phyloP scores from a whole-genome alignment of 2,329 filamentous ascomycete species.

The Paecilomyces sp. region DNA sequence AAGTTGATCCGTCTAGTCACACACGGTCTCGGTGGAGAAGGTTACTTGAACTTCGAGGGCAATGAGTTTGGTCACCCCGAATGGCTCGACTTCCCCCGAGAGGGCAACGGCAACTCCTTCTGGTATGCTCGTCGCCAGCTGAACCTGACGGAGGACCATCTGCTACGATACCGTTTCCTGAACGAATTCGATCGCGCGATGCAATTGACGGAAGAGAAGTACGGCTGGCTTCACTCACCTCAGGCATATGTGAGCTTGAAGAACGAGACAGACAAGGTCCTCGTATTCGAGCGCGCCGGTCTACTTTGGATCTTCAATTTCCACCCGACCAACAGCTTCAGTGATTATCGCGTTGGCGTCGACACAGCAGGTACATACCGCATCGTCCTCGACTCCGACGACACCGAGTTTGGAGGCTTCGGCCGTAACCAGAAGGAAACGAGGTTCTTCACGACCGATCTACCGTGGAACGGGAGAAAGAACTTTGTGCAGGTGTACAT shows the following conservation, averaged over 20 bases:
- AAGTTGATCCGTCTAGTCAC: slow-evolving; percentile 97
- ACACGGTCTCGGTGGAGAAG: slow-evolving; percentile 85
- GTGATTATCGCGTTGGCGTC: slow-evolving; percentile 86
- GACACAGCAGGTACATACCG: slow-evolving; percentile 79
- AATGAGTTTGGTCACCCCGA: slow-evolving; percentile 99
- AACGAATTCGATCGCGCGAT: slow-evolving; percentile 91
- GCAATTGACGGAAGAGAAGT: slow-evolving; percentile 80
- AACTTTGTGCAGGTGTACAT: slow-evolving; percentile 94
- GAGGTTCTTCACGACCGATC: slow-evolving; percentile 83
- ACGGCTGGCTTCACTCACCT: slow-evolving; percentile 77
- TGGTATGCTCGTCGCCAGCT: slow-evolving; percentile 91
- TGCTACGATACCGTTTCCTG: slow-evolving; percentile 83
- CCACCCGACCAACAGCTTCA: slow-evolving; percentile 74
- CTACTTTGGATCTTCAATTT: slow-evolving; percentile 96
- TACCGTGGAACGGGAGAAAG: slow-evolving; percentile 81
- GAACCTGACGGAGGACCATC: slow-evolving; percentile 77
- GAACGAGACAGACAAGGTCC: slow-evolving; percentile 86
- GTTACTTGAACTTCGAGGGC: slow-evolving; percentile 96
- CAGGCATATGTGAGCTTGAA: slow-evolving; percentile 94
- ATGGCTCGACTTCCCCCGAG: slow-evolving; percentile 96
- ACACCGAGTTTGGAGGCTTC: slow-evolving; percentile 69
- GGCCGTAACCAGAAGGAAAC: slow-evolving; percentile 70
- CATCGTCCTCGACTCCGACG: slow-evolving; percentile 77
- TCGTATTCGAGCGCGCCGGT: slow-evolving; percentile 90
- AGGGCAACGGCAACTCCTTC: slow-evolving; percentile 86